Evolutionary conservation across 2,329 filamentous ascomycete species (phyloP), one percentile per base, ranked within the genome.

Genomic region (Penicillium capsulatum): DNA sequence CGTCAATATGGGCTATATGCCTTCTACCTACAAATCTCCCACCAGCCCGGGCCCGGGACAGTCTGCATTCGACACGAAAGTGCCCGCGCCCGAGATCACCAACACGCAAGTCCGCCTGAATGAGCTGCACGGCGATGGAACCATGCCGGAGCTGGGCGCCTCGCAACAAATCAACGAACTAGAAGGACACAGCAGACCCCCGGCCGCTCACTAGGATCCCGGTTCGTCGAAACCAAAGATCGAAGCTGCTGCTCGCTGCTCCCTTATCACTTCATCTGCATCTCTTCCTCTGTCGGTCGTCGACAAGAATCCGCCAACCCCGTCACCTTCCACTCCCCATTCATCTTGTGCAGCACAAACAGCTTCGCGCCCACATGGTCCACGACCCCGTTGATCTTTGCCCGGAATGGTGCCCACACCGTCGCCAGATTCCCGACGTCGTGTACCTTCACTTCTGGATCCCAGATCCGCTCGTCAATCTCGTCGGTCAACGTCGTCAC

Each of bases 141-240:
- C 19, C 19, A 9, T 22, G 19, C 5, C 19, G 5, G 19, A 22
- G 19, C 19, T 22, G 9, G 19, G 19, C 19, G 19, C 5, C 19
- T 5, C 5, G 5, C 9, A 5, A 22, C 5, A 9, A 22, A 9
- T 22, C 5, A 22, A 22, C 9, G 19, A 22, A 22, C 19, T 22
- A 22, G 19, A 22, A 22, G 19, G 19, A 22, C 5, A 22, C 19
- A 22, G 19, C 19, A 22, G 19, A 22, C 19, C 19, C 5, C 19
- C 19, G 9, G 9, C 9, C 19, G 5, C 19, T 22, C 19, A 9
- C 19, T 22, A 22, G 19, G 45, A 83, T 72, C 11, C 72, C 74
- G 4, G 45, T 57, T n/a, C 19, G 5, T 22, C 19, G 9, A 22
- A 9, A 22, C 9, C 5, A 22, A 5, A 22, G 9, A 22, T 22